Evolutionary conservation across 2,329 filamentous ascomycete species (phyloP), one percentile per base, ranked within the genome.

Genomic region (Xenosphaeropsis pyriputrescens): DNA sequence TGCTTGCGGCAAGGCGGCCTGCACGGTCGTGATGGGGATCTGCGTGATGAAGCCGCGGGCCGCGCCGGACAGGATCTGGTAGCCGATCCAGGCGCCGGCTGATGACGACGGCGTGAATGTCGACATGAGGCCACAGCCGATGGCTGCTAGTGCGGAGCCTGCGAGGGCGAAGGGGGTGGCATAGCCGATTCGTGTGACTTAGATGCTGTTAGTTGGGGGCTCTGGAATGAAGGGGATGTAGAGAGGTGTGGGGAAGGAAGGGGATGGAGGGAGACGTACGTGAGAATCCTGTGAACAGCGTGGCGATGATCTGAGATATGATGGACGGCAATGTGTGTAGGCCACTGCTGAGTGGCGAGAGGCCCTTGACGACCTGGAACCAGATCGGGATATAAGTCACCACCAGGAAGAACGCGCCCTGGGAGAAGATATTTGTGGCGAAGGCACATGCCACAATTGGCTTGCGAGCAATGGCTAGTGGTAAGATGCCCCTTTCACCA

Each of bases 51-150:
- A 37, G 15, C 50, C 51, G 18, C 43, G 41, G 13, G 44, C 50
- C 7, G 46, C 12, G 17, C 48, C 48, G n/a, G 32, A 31, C 13
- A 54, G 38, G n/a, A 55, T 41, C 37, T 54, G 47, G 18, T 45
- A 54, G 8, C 46, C 45, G 17, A 53, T 35, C 46, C 50, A 52
- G 4, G 35, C 39, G 13, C 37, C 47, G 5, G 42, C 40, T 11
- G 39, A 33, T 15, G 43, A 45, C 9, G 16, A 37, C 2, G 48
- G 40, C 1, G 38, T 46, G 8, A 59, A 45, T 6, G 50, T 55
- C 1, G 50, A 51, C 12, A 60, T 36, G 13, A 62, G 45, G 0
- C 60, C 58, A 18, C 43, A 46, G 13, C 48, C 51, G 32, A 59
- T 43, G 2, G 54, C 36, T 18, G 45, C 41, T 4, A 61, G 39